Evolutionary conservation across 805 yeast species (phyloP), one percentile per base, ranked within the genome.

Genomic region (Starmerella khaoyaiensis): DNA sequence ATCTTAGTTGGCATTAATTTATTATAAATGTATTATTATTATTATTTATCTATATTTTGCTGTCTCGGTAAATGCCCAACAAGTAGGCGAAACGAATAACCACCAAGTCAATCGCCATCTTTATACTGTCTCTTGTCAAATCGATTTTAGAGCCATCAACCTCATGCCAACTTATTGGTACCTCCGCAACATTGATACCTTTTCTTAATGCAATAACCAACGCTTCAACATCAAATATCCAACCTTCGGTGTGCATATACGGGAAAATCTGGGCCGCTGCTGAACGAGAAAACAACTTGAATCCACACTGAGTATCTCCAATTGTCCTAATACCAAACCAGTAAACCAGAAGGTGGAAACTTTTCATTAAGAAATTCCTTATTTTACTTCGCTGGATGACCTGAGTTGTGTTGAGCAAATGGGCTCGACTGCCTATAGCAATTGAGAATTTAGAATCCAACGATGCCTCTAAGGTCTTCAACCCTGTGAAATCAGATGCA

Each of bases 151-250:
- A 80, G 0, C 98, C 98, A 49, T 72, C 93, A 31, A 90, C 90
- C 59, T 90, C 98, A 59, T 84, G 94, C 98, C 98, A 90, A 42
- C 79, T 79, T 27, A 90, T 82, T 8, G 95, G 74, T 15, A 86
- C 71, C 61, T 90, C 98, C 35, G 60, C 62, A 32, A 86, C 67
- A 3, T 69, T 67, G 27, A 87, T 74, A 0, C 59, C 50, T 55
- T 82, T 82, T 44, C 80, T 65, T 48, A 73, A 71, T 1, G 86
- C 95, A 41, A 90, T 62, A 37, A 90, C 71, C 47, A 90, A 64
- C 12, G 87, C 72, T 61, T 90, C 98, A 22, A 90, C 96, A 55
- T 90, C 98, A 59, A 90, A 90, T 25, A 90, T 90, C 98, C 98
- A 90, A 36, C 97, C 76, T 59, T 90, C 98, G 9, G 94, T 87